Evolutionary conservation across 2,329 filamentous ascomycete genomes (phyloP).

Genomic region (Triangularia verruculosa): DNA sequence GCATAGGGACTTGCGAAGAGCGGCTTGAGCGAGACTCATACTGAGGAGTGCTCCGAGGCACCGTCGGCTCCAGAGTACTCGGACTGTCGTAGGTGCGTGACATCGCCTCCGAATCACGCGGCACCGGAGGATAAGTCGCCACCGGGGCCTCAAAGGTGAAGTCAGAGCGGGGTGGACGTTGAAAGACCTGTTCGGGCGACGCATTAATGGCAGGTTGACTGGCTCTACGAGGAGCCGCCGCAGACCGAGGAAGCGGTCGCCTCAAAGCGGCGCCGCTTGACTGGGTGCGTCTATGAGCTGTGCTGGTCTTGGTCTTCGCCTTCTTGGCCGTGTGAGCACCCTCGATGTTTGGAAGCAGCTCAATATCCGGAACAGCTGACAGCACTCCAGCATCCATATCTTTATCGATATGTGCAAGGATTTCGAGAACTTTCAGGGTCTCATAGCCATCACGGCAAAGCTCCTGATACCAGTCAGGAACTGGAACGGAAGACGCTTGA

Average conservation of each 20-base stretch:
- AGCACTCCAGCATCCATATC: slow-evolving; percentile 44
- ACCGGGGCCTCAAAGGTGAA: neutral
- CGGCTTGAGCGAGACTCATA: neutral
- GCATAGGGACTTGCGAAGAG: neutral
- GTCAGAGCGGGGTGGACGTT: neutral
- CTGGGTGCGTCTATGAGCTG: slow-evolving; percentile 17
- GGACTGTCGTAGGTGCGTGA: neutral
- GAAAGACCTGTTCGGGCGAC: neutral
- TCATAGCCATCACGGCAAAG: slow-evolving; percentile 47
- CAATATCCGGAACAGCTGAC: slow-evolving; percentile 54
- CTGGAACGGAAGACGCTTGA: slow-evolving; percentile 32
- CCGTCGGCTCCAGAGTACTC: neutral
- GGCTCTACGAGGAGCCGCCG: neutral
- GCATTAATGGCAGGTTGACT: neutral
- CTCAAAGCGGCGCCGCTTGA: slow-evolving; percentile 21
- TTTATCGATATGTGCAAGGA: slow-evolving; percentile 44
- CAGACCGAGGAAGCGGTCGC: neutral
- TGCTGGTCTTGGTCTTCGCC: slow-evolving; percentile 26
- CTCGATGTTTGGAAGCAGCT: slow-evolving; percentile 55
- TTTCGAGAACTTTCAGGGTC: slow-evolving; percentile 45
- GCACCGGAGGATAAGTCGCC: neutral
- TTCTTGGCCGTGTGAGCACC: slow-evolving; percentile 28
- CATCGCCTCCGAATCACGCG: neutral
- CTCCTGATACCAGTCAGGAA: slow-evolving; percentile 49
- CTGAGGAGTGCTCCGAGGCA: neutral